phyloP scores from a whole-genome alignment of 768 basidiomycete genomes.

The Cyclocybe aegerita region DNA sequence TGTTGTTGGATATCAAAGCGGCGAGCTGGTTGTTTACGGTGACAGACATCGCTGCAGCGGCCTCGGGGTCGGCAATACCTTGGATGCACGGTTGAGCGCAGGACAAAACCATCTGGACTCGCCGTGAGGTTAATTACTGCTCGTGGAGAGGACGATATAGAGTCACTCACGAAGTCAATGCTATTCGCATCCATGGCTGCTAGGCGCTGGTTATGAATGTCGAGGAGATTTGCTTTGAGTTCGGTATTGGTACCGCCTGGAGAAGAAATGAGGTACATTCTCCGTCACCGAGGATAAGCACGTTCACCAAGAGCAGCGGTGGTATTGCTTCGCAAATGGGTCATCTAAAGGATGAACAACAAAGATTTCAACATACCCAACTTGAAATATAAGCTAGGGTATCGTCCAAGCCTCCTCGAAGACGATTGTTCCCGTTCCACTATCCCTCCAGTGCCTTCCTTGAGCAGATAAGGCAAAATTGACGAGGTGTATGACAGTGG shows the following conservation, averaged over 20 bases:
- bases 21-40: slow-evolving; percentile 37
- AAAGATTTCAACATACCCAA: slow-evolving; percentile 17
- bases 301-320: slow-evolving; percentile 20
- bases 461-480: background rate
- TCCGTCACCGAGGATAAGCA: no score
- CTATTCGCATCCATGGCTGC: slow-evolving; percentile 34
- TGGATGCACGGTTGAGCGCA: slow-evolving; percentile 38
- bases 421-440: slow-evolving; percentile 34
- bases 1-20: slow-evolving; percentile 35
- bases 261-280: background rate
- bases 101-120: slow-evolving; percentile 36
- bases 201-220: slow-evolving; percentile 38
- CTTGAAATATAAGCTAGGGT: slow-evolving; percentile 26
- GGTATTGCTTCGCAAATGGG: slow-evolving; percentile 5
- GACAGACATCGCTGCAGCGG: slow-evolving; percentile 32
- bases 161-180: slow-evolving; percentile 32
- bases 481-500: background rate
- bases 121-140: background rate
- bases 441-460: slow-evolving; percentile 29
- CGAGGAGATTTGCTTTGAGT: slow-evolving; percentile 32
- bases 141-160: background rate
- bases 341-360: background rate
- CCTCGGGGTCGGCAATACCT: slow-evolving; percentile 32
- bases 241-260: slow-evolving; percentile 30
- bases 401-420: slow-evolving; percentile 42